Evolutionary conservation across 805 yeast species (phyloP).

Genomic region (Blastobotrys chiropterorum): DNA sequence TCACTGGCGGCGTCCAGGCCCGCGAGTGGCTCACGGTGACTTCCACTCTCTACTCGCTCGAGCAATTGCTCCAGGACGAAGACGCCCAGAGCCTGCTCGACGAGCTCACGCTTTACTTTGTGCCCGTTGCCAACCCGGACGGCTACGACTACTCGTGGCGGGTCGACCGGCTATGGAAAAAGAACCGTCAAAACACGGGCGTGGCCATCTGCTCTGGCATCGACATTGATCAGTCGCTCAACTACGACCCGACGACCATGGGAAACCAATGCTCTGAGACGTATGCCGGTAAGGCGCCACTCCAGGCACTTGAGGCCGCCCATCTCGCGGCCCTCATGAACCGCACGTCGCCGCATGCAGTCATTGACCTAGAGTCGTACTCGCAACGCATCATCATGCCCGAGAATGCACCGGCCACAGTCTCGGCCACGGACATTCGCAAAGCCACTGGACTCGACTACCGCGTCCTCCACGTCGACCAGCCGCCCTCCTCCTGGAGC

Average conservation of each 20-base stretch:
- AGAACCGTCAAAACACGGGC: slow-evolving; percentile 73
- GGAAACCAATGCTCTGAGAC: slow-evolving; percentile 70
- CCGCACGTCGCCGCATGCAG: slow-evolving; percentile 46
- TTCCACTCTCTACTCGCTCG: slow-evolving; percentile 53
- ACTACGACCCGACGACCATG: slow-evolving; percentile 46
- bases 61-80: slow-evolving; percentile 35
- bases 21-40: slow-evolving; percentile 84
- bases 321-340: slow-evolving; percentile 16
- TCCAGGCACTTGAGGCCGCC: slow-evolving; percentile 55
- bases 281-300: slow-evolving; percentile 68
- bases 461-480: slow-evolving; percentile 70
- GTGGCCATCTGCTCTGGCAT: slow-evolving; percentile 68
- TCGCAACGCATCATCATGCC: slow-evolving; percentile 80
- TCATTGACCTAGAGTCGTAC: slow-evolving; percentile 77
- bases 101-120: slow-evolving; percentile 61
- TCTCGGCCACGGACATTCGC: slow-evolving; percentile 59
- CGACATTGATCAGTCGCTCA: slow-evolving; percentile 78
- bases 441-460: slow-evolving; percentile 57
- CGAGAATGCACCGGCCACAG: slow-evolving; percentile 69
- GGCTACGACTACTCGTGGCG: slow-evolving; percentile 85
- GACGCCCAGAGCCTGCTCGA: slow-evolving; percentile 46
- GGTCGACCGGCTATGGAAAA: slow-evolving; percentile 78
- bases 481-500: slow-evolving; percentile 70
- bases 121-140: slow-evolving; percentile 87
- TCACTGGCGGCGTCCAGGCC: slow-evolving; percentile 83